These are phyloP conservation scores for Corymbia citriodora DNA, from an alignment of 441 rosid species.

Conservation along the genomic window DNA sequence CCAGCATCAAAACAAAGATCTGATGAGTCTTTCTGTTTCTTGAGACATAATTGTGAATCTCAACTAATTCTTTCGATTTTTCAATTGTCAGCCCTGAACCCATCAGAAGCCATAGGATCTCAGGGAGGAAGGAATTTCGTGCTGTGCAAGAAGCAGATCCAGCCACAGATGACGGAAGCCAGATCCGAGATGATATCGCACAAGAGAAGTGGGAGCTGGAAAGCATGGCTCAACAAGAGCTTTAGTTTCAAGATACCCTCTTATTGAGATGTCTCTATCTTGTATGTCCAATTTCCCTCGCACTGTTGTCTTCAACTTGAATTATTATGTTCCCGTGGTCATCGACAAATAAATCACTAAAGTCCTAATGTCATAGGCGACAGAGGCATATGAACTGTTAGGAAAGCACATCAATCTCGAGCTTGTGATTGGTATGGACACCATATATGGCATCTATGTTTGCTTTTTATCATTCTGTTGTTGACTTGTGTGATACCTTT, in stretches of 20 bases:
- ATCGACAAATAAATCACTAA: neutral
- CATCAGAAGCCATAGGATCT: slow-evolving; percentile 36
- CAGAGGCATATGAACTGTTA: neutral
- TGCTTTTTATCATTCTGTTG: neutral
- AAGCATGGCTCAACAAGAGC: slow-evolving; percentile 38
- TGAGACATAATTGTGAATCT: neutral
- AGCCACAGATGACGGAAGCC: slow-evolving; percentile 24
- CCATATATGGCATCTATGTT: neutral
- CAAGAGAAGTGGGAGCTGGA: slow-evolving; percentile 42
- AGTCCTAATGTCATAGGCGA: neutral
- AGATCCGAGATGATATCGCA: slow-evolving; percentile 9
- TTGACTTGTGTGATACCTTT: neutral
- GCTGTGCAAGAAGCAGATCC: slow-evolving; percentile 41
- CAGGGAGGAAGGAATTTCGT: slow-evolving; percentile 38
- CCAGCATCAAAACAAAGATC: neutral
- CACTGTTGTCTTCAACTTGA: neutral
- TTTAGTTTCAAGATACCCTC: slow-evolving; percentile 19
- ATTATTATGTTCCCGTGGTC: neutral
- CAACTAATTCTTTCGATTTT: neutral
- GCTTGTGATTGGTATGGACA: neutral
- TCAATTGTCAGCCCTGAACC: slow-evolving; percentile 31
- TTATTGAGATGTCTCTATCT: neutral
- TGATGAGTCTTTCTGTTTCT: neutral
- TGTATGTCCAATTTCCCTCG: neutral
- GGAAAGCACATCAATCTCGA: neutral